Base-by-base conservation (phyloP, 192 early-diverging fungal genomes). In the Haplosporangium gracile region DNA sequence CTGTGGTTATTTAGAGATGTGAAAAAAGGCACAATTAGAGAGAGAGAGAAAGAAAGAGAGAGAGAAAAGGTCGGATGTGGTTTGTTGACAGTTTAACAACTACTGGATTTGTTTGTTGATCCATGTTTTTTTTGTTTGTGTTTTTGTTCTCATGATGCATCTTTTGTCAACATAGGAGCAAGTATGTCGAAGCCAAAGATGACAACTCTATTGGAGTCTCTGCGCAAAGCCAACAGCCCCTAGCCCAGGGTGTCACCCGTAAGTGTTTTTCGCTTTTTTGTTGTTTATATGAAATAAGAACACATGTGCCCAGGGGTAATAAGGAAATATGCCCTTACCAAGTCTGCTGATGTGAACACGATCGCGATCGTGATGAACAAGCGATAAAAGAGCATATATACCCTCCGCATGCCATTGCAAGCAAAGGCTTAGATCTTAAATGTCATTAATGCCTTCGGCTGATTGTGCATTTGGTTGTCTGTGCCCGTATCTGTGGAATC, bases 151-250 rank as follows among this genome's bases (percentile, higher is more conserved):
- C 75, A 82, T 77, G 81, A 74, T 72, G 55, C 22, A 68, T 45
- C 68, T 45, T 45, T 57, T 38, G 42, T 72, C n/a, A 26, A 53
- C 34, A 70, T 88, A 89, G 86, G 85, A 83, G 88, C 57, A 90
- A 87, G 73, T 90, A 88, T 79, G 68, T 90, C 73, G 89, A 85
- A 18, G 68, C 72, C 29, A 75, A 70, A 78, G 65, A 76, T 4
- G 38, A 40, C n/a, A 82, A 53, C 29, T 70, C 70, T 47, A 70
- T 65, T 60, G 80, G 42, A 51, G 83, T 82, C 42, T 47, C 88
- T 24, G 68, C 85, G 26, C 82, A 74, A 77, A 74, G 82, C 68
- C 78, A 77, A 74, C 74, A 32, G 24, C 60, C 60, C 29, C 60
- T 81, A 29, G 36, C 74, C 49, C 42, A 71, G n/a, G 75, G 84